Base-by-base conservation (phyloP, 345 rosid genomes). In the Brassica nigra region DNA sequence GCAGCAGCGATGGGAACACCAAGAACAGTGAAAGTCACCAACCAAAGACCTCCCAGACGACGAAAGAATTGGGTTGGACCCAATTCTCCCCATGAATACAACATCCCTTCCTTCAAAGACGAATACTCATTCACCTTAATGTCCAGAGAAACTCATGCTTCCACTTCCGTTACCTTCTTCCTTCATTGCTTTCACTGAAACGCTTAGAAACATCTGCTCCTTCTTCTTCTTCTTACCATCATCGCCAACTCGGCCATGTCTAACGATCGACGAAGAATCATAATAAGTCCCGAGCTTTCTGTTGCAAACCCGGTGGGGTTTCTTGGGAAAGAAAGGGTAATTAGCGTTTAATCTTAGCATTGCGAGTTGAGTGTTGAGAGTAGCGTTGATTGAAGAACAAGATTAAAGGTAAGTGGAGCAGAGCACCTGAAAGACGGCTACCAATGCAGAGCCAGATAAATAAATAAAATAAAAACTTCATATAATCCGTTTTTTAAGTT, bases 1-100 rank as follows among this genome's bases (percentile, higher is more conserved):
- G 98, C 95, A 57, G 99, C 93, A 37, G 99, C 94, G 70, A 91
- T 77, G 47, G 99, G 99, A 76, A 85, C 88, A 62, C 99, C 99
- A 59, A 95, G 94, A 75, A 85, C 88, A 4, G 91, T 88, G 85
- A 95, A 89, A 59, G 93, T 87, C 1, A 75, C 89, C 34, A 95
- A 78, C 92, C 98, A 92, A 78, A 95, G 94, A 70, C 97, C 89
- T 73, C 99, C 99, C 8, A 95, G 87, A 34, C 99, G 97, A 78
- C 87, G 82, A 81, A 89, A 86, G 66, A 95, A 89, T 2, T 83
- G 86, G 30, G 83, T 84, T 42, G 95, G 85, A 11, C 86, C 86
- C 78, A 95, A 87, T 78, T 95, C 93, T 5, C 92, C 98, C 99
- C 99, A 92, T 4, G 99, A 95, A 77, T 89, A 91, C 78, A 95